Conservation (phyloP, 805 yeast species). For the Danielozyma ontarioensis region DNA sequence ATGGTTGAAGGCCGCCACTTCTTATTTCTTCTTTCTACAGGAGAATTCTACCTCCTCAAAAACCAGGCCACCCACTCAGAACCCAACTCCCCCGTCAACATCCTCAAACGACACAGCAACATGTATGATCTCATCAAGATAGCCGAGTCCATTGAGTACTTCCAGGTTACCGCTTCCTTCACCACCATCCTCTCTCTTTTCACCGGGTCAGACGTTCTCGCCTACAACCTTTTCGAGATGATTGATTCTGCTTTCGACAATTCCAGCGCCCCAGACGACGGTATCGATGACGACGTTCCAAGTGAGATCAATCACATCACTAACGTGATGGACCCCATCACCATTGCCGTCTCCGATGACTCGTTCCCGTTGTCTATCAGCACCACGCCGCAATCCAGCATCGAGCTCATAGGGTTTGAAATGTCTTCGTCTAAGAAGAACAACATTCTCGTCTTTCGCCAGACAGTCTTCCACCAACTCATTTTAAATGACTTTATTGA, state of each 20-base stretch:
- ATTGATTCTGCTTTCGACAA: conserved; percentile 17
- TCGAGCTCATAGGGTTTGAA: conserved; percentile 41
- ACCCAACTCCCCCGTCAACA: conserved; percentile 3
- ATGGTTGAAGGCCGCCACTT: conserved; percentile 28
- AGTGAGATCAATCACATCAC: conserved; percentile 1
- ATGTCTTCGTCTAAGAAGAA: conserved; percentile 22
- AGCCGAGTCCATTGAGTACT: conserved; percentile 24
- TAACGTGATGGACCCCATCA: conserved; percentile 20
- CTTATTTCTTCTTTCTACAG: conserved; percentile 30
- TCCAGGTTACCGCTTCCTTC: conserved; percentile 17
- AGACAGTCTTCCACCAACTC: conserved; percentile 34
- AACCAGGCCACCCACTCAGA: conserved; percentile 15
- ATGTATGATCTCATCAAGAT: conserved; percentile 32
- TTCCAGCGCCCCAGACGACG: conserved; percentile 9
- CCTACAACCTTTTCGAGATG: conserved; percentile 21
- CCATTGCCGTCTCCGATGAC: conserved; percentile 17
- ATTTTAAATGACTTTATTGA: conserved; percentile 44
- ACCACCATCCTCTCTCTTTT: conserved; percentile 25
- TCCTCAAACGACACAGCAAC: conserved; percentile 13
- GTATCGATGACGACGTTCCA: conserved; percentile 11
- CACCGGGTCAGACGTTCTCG: conserved; percentile 33
- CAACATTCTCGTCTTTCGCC: conserved; percentile 25
- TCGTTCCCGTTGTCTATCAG: conserved; percentile 21
- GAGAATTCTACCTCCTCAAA: conserved; percentile 34
- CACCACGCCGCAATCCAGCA: conserved; percentile 15